Evolutionary conservation across 257 asterid genomes (phyloP), one percentile per base, ranked within the genome.

Genomic region (Penstemon barbatus): DNA sequence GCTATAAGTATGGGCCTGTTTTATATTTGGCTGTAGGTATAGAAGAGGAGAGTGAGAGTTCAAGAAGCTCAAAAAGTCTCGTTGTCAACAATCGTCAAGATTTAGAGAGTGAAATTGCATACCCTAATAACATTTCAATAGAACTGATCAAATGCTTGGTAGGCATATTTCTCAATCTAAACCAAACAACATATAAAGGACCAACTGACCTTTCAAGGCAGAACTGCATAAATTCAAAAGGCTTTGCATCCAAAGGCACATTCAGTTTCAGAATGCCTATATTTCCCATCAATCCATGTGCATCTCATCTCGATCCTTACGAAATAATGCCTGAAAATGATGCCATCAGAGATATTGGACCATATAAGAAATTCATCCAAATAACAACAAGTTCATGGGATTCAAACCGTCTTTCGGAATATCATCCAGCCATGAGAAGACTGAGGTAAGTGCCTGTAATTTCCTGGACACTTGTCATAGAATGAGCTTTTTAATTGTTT

Each of bases 291-390:
- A 77, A 70, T 40, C 78, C 80, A 33, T 73, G 42, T 51, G 74
- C 80, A 11, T 78, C 84, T 40, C 78, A 82, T 42, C 75, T 84
- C 38, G 98, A 90, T 73, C 98, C 98, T 54, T 90, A 88, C 25
- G 82, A 84, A 43, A 84, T 90, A 69, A 69, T 85, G 75, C 81
- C 82, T 25, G 95, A 87, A 70, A 69, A 75, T 19, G 94, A 90
- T 72, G 77, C 63, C 59, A 61, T 83, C 40, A 73, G 90, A 78
- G 95, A 93, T 54, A 68, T 86, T 39, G 98, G 97, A 68, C 83
- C 97, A 0, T 90, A 93, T 78, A 90, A 86, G 77, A 80, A 86
- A 72, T 90, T 84, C 77, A 77, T 86, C 57, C 92, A 88, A 63
- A 75, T 90, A 69, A 86, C 97, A 25, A 73, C 75, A 75, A 73